Base-by-base conservation (phyloP, 176 grass and related monocot genomes). In the Carex myosuroides region DNA sequence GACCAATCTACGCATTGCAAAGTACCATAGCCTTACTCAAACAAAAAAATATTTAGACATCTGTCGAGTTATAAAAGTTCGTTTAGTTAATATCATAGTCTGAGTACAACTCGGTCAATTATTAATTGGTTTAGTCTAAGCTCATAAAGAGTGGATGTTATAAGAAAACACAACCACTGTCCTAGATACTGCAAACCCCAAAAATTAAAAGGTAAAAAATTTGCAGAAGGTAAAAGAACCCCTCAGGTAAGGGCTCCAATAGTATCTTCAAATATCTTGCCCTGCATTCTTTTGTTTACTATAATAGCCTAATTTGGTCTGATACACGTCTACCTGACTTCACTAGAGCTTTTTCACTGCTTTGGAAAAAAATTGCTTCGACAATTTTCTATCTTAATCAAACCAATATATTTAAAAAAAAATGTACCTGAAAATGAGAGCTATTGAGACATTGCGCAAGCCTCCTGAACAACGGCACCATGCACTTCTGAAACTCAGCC, bases 401-500 rank as follows among this genome's bases (percentile, higher is more conserved):
- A 37, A 75, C 81, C 12, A 29, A 29, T 54, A 39, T 58, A 30
- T 81, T 79, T 3, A 62, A 76, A 44, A 87, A 50, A 56, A 85
- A 84, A 74, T 71, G 78, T 85, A 86, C 94, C 90, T 97, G 94
- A 83, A 97, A 97, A 84, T 97, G 94, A 85, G 94, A 94, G 86
- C 94, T 97, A 84, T 97, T 97, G 50, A 97, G 88, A 55, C 94
- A 97, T 84, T 16, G 89, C 8, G 89, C 88, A 62, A 97, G 89
- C 82, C 88, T 85, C 61, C 84, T 84, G 41, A 97, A 97, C 8
- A 97, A 85, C 3, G 94, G 91, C 73, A 90, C 89, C 89, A 94
- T 97, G 84, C 89, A 97, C 29, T 97, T 97, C 84, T 93, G 91
- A 69, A 97, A 97, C 48, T 97, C 94, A 16, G 80, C 89, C 89